These are phyloP conservation scores for Penicillium soppii DNA, from an alignment of 495 filamentous ascomycete species.

Conservation along the genomic window DNA sequence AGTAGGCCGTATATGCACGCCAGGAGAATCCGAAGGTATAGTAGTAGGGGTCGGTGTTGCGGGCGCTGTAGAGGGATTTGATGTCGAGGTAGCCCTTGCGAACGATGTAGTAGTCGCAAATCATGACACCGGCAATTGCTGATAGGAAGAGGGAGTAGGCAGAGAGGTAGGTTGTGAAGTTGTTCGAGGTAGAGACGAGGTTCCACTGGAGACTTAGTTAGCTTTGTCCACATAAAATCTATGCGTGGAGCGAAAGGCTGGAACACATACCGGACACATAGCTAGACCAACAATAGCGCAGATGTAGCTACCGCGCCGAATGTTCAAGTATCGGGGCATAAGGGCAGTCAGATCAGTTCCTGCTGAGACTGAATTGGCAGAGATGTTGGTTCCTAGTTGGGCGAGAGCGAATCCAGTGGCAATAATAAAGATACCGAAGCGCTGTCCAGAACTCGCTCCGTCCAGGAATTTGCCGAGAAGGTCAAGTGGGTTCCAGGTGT, in stretches of 20 bases:
- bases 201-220: constrained; percentile 55
- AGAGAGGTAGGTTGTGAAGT: constrained; percentile 92
- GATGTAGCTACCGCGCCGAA: constrained; percentile 87
- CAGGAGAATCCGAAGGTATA: constrained; percentile 74
- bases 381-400: constrained; percentile 90
- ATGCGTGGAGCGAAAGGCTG: neutral
- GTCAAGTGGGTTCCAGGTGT: constrained; percentile 86
- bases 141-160: constrained; percentile 96
- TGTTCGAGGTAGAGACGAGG: constrained; percentile 72
- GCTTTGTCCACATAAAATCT: neutral
- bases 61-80: constrained; percentile 74
- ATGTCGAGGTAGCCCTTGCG: constrained; percentile 80
- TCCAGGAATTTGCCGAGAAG: constrained; percentile 72
- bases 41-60: constrained; percentile 66
- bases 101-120: constrained; percentile 87
- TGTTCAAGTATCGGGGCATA: constrained; percentile 82
- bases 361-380: constrained; percentile 86
- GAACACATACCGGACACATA: constrained; percentile 68
- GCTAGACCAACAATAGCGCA: constrained; percentile 80
- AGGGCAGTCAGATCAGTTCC: constrained; percentile 91
- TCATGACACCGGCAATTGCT: constrained; percentile 87
- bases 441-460: constrained; percentile 70
- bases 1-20: constrained; percentile 81
- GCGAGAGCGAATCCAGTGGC: constrained; percentile 78
- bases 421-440: constrained; percentile 90